Base-by-base conservation (phyloP, 2,329 filamentous ascomycete species). In the Fusarium torulosum region DNA sequence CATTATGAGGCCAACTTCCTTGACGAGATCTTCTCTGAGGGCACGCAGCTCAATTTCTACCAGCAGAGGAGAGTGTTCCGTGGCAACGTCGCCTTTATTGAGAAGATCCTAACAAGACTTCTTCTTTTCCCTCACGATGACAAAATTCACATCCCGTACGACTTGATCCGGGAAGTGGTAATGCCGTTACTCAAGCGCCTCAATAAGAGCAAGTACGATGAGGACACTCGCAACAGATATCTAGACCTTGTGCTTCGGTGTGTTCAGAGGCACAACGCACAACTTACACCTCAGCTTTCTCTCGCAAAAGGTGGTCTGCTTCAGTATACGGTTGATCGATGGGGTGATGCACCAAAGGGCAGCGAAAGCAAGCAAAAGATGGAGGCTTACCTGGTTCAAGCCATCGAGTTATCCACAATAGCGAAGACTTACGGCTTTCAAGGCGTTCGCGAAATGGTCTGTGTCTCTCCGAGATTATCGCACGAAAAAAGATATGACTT, bases 181-280 rank as follows among this genome's bases (percentile, higher is more conserved):
- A 59, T 72, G 53, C 74, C 72, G 1, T 13, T 70, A 9, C 63
- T 75, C 19, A 71, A 65, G n/a, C 63, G 61, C 4, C 52, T 74
- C 1, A 41, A 57, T 33, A 68, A 66, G 19, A 59, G 53, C 10
- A 53, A 47, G 33, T 60, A 47, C 17, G 23, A 59, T 14, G 53
- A 66, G 3, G 59, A 65, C 7, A 65, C 41, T 0, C 59, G 69
- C 2, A 41, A 65, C 27, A 71, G 45, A 15, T 66, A 66, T 35
- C 65, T 75, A 0, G 41, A 51, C 2, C 56, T 73, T 1, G 42
- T 72, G 6, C 31, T 72, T 11, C 50, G 53, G 13, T 66, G 62
- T 35, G 6, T 53, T 10, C 29, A 21, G 19, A 62, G 51, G 10
- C 60, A 71, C 15, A 19, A 55, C 27, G 25, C 43, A 2, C 4